Evolutionary conservation across 129 eudicot species (phyloP).

Genomic region (Rutidosis leptorrhynchoides): DNA sequence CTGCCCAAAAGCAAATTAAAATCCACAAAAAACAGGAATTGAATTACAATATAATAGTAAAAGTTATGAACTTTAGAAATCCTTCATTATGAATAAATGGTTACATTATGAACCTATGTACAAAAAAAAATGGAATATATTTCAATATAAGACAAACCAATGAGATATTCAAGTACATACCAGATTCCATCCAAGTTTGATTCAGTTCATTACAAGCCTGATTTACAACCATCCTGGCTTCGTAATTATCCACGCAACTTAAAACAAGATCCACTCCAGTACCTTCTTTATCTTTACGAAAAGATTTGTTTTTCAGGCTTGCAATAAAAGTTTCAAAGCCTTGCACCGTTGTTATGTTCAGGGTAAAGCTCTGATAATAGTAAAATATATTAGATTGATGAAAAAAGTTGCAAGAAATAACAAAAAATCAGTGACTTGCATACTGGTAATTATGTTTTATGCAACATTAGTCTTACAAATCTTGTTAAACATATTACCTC

Average conservation of each 20-base stretch:
- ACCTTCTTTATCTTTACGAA: conserved; percentile 59
- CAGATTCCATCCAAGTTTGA: conserved; percentile 99
- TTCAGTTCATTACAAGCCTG: conserved; percentile 99
- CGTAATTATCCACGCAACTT: conserved; percentile 97
- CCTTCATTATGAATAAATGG: not conserved
- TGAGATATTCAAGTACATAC: conserved; percentile 34
- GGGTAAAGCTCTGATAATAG: conserved; percentile 75
- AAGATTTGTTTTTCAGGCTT: conserved; percentile 72
- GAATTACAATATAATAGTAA: not conserved
- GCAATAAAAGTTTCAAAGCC: conserved; percentile 90
- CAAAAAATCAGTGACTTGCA: not conserved
- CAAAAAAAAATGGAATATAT: not conserved
- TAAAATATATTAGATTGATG: not conserved
- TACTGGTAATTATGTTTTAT: conserved; percentile 7
- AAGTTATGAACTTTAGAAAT: not conserved
- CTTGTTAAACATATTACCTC: conserved; percentile 50
- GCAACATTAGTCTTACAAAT: not conserved
- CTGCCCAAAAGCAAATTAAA: conserved; percentile 33
- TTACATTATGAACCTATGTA: not conserved
- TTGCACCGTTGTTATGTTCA: conserved; percentile 93
- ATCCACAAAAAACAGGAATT: too few species aligned
- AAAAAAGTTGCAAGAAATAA: not conserved
- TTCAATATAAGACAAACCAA: conserved; percentile 14
- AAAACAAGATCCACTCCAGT: conserved; percentile 92
- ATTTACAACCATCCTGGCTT: conserved; percentile 99